phyloP scores from a whole-genome alignment of 2,329 filamentous ascomycete genomes.

The Fusarium euwallaceae region DNA sequence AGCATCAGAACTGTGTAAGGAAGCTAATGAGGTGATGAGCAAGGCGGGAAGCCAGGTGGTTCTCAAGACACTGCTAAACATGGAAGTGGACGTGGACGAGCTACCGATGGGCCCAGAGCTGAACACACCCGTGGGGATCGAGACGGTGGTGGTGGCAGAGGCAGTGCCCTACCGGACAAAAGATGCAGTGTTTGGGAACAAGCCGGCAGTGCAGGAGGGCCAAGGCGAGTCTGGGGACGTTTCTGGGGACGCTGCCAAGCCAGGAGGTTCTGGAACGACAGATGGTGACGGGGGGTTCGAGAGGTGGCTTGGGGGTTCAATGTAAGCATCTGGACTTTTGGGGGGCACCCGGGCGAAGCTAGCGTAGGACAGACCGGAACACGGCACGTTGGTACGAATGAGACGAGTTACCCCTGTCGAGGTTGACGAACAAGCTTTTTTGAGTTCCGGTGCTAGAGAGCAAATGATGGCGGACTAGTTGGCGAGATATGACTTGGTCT shows the following conservation, averaged over 20 bases:
- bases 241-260: conserved; percentile 17
- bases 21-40: conserved; percentile 92
- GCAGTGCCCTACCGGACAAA: conserved; percentile 67
- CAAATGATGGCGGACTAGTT: neutral
- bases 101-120: conserved; percentile 88
- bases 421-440: conserved; percentile 30
- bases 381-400: conserved; percentile 27
- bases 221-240: neutral
- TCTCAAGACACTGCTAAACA: conserved; percentile 79
- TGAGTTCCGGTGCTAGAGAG: conserved; percentile 1
- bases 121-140: conserved; percentile 76
- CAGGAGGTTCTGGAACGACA: conserved; percentile 24
- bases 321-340: conserved; percentile 25
- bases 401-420: conserved; percentile 27
- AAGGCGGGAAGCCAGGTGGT: conserved; percentile 90
- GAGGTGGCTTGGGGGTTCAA: conserved; percentile 40
- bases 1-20: conserved; percentile 84
- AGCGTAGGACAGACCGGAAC: conserved; percentile 29
- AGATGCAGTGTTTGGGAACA: conserved; percentile 20
- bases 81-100: conserved; percentile 84
- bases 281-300: conserved; percentile 46
- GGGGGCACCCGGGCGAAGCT: conserved; percentile 5
- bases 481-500: conserved; percentile 14
- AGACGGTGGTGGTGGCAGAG: conserved; percentile 83
- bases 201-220: conserved; percentile 23